Percentiles rank a stretch among this genome's conserved stretches.
These are phyloP conservation scores for Lipomyces spencermartinsiae DNA, from an alignment of 805 yeast genomes.

Conservation along the genomic window DNA sequence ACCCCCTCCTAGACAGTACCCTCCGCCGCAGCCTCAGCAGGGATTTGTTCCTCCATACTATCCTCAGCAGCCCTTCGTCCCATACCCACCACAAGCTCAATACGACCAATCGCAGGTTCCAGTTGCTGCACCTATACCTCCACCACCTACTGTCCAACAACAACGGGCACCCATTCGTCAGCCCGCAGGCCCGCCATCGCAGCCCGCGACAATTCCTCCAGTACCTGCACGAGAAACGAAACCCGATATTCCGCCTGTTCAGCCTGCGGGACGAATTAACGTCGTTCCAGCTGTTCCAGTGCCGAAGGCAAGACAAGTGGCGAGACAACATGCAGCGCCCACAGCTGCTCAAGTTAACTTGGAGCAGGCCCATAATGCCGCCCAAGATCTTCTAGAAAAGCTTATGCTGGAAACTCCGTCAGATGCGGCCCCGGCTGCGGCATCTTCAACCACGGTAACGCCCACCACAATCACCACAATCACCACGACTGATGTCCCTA, in stretches of 20 bases:
- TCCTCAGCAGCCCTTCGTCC: slow-evolving; percentile 35
- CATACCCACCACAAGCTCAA: slow-evolving; percentile 40
- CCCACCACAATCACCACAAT: slow-evolving; percentile 3
- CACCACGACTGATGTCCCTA: not conserved
- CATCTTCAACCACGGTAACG: slow-evolving; percentile 10
- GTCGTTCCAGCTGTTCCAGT: slow-evolving; percentile 37
- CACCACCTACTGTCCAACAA: slow-evolving; percentile 10
- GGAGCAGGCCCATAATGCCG: slow-evolving; percentile 26
- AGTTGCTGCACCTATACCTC: slow-evolving; percentile 20
- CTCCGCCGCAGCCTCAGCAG: slow-evolving; percentile 25
- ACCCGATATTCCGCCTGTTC: slow-evolving; percentile 14
- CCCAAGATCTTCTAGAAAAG: slow-evolving; percentile 33
- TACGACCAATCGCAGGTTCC: slow-evolving; percentile 27
- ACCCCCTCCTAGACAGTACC: slow-evolving; percentile 19
- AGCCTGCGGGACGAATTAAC: slow-evolving; percentile 20
- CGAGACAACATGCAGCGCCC: slow-evolving; percentile 28
- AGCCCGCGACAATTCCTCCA: slow-evolving; percentile 10
- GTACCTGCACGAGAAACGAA: slow-evolving; percentile 18
- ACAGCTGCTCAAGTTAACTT: slow-evolving; percentile 30
- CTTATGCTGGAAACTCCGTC: slow-evolving; percentile 14
- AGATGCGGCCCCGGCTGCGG: slow-evolving; percentile 15
- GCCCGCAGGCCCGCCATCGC: slow-evolving; percentile 30
- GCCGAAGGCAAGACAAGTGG: slow-evolving; percentile 26
- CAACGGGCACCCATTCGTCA: slow-evolving; percentile 27
- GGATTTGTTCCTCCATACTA: slow-evolving; percentile 33